phyloP scores from a whole-genome alignment of 208 protist genomes.

The Blastocrithidia nonstop region DNA sequence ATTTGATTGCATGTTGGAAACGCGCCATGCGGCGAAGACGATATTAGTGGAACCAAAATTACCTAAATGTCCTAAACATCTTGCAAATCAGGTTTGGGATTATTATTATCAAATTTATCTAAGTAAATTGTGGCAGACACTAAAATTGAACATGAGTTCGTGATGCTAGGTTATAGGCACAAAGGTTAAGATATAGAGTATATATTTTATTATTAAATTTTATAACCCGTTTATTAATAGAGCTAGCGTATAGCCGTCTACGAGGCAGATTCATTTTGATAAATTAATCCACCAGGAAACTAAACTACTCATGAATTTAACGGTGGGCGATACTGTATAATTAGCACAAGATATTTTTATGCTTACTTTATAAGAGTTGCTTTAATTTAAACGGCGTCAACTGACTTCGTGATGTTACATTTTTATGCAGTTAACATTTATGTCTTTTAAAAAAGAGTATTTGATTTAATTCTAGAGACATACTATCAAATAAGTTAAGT shows the following conservation, averaged over 20 bases:
- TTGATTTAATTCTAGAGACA: slow-evolving; percentile 42
- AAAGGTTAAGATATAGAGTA: slow-evolving; percentile 20
- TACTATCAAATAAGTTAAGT: slow-evolving; percentile 27
- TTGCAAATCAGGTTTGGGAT: slow-evolving; percentile 39
- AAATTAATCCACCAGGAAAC: slow-evolving; percentile 73
- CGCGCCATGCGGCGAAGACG: too few species aligned
- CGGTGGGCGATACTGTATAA: slow-evolving; percentile 71
- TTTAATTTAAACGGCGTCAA: slow-evolving; percentile 62
- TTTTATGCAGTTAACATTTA: slow-evolving; percentile 12
- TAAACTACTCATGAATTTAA: slow-evolving; percentile 48
- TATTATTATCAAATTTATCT: slow-evolving; percentile 19
- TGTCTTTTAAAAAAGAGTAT: slow-evolving; percentile 13
- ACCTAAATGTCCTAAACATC: slow-evolving; percentile 70
- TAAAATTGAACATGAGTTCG: slow-evolving; percentile 45
- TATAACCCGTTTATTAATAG: slow-evolving; percentile 72
- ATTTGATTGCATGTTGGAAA: too few species aligned
- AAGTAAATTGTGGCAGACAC: slow-evolving; percentile 43
- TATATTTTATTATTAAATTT: slow-evolving; percentile 18
- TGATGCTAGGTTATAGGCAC: slow-evolving; percentile 47
- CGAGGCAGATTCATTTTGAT: slow-evolving; percentile 28
- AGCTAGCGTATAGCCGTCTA: slow-evolving; percentile 61
- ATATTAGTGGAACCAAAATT: slow-evolving; percentile 30
- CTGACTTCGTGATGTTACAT: slow-evolving; percentile 18
- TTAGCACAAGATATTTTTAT: slow-evolving; percentile 38
- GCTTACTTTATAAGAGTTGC: slow-evolving; percentile 18